These are phyloP conservation scores for Myxozyma neglecta DNA, from an alignment of 805 yeast species.

Conservation along the genomic window DNA sequence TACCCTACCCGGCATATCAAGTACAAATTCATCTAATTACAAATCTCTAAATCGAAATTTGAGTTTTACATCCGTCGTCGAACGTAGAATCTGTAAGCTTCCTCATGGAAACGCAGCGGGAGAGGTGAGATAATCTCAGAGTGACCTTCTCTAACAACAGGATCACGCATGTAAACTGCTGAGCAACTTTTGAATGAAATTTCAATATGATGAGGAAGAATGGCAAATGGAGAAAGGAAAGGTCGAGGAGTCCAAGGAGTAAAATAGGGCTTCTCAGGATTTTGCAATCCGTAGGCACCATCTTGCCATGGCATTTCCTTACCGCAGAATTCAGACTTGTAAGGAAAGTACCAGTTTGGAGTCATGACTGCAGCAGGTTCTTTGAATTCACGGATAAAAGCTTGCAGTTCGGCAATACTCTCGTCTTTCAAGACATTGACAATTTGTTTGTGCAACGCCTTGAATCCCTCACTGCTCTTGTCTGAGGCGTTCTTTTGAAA, in stretches of 20 bases:
- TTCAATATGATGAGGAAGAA: slow-evolving; percentile 89
- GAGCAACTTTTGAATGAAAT: slow-evolving; percentile 89
- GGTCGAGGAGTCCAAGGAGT: slow-evolving; percentile 97
- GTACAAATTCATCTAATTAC: background rate
- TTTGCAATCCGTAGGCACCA: slow-evolving; percentile 74
- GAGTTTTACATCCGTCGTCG: slow-evolving; percentile 54
- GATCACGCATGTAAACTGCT: slow-evolving; percentile 94
- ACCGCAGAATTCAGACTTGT: slow-evolving; percentile 28
- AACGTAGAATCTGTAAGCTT: slow-evolving; percentile 91
- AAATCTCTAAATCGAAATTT: background rate
- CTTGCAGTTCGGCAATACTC: slow-evolving; percentile 5
- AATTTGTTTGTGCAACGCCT: background rate
- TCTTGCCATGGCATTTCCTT: slow-evolving; percentile 71
- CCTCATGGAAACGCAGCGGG: slow-evolving; percentile 76
- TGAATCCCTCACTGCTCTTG: background rate
- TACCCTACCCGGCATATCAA: background rate
- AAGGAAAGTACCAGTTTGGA: slow-evolving; percentile 29
- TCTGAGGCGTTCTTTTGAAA: background rate
- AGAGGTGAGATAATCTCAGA: slow-evolving; percentile 94
- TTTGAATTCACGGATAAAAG: slow-evolving; percentile 8
- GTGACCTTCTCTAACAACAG: slow-evolving; percentile 95
- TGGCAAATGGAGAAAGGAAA: slow-evolving; percentile 87
- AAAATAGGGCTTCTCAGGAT: slow-evolving; percentile 77
- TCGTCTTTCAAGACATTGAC: background rate
- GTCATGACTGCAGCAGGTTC: slow-evolving; percentile 31